Percentiles rank a stretch among this genome's conserved stretches.
Evolutionary conservation across 176 grass and related monocot species (phyloP).

Genomic region (Poa annua): DNA sequence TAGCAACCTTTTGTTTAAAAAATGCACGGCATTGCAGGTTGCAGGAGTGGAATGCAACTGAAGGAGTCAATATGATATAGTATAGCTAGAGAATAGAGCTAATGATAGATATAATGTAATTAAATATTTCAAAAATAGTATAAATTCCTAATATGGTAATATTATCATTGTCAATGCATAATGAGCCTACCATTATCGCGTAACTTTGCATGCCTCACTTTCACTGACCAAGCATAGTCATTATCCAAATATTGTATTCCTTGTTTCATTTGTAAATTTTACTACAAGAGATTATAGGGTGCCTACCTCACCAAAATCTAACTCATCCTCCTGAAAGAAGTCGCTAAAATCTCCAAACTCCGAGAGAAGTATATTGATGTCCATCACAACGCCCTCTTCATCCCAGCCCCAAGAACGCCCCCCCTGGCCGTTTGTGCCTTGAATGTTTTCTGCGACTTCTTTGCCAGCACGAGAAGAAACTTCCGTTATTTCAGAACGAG

Average conservation of each 20-base stretch:
- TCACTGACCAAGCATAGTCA: background rate
- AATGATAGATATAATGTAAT: constrained; percentile 18
- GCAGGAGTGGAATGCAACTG: constrained; percentile 29
- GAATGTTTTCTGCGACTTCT: constrained; percentile 51
- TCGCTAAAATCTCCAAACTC: constrained; percentile 97
- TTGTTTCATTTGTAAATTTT: constrained; percentile 20
- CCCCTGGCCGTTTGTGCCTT: constrained; percentile 55
- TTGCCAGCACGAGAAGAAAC: constrained; percentile 70
- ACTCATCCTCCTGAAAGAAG: constrained; percentile 79
- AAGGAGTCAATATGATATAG: constrained; percentile 5
- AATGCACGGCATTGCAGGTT: background rate
- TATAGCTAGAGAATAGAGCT: constrained; percentile 7
- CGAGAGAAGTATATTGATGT: constrained; percentile 75
- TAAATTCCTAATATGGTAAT: background rate
- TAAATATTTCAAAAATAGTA: background rate
- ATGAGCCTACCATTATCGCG: constrained; percentile 3
- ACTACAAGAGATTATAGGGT: constrained; percentile 35
- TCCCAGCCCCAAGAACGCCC: constrained; percentile 75
- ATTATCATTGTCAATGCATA: constrained; percentile 19
- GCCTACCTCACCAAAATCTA: constrained; percentile 92
- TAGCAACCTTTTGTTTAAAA: background rate
- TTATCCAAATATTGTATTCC: constrained; percentile 26
- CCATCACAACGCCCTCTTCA: constrained; percentile 75
- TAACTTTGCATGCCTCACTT: constrained; percentile 21
- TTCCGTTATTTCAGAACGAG: constrained; percentile 56